Percentiles rank a stretch among this genome's conserved stretches.
These are phyloP conservation scores for Suhomyces ambrosiae DNA, from an alignment of 1,139 yeast species.

Conservation along the genomic window DNA sequence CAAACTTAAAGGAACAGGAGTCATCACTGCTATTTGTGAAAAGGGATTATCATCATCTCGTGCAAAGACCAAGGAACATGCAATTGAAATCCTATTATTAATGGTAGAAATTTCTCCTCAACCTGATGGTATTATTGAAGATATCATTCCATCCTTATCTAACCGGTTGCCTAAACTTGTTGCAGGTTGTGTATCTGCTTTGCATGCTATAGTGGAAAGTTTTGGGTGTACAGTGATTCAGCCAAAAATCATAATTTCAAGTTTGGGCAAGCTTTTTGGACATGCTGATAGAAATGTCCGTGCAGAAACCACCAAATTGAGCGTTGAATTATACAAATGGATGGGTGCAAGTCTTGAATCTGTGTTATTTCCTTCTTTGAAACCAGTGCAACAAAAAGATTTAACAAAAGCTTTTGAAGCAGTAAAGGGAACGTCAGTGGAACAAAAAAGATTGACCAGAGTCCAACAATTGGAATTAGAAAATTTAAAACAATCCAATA, in stretches of 20 bases:
- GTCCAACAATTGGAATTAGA: constrained; percentile 42
- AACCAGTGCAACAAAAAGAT: constrained; percentile 92
- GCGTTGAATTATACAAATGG: constrained; percentile 76
- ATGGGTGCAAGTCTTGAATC: constrained; percentile 67
- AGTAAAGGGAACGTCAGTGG: constrained; percentile 46
- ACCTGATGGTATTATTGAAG: constrained; percentile 69
- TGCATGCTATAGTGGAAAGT: constrained; percentile 55
- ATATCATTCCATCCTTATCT: constrained; percentile 59
- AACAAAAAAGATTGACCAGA: constrained; percentile 59
- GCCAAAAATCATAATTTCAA: constrained; percentile 61
- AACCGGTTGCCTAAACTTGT: constrained; percentile 80
- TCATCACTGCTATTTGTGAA: constrained; percentile 68
- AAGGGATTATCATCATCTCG: constrained; percentile 79
- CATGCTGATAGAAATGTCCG: constrained; percentile 91
- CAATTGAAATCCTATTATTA: constrained; percentile 62
- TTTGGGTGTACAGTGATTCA: constrained; percentile 73
- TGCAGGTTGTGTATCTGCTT: constrained; percentile 62
- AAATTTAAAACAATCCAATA: constrained; percentile 17
- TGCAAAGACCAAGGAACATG: constrained; percentile 68
- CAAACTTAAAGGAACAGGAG: constrained; percentile 38
- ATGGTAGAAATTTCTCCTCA: constrained; percentile 63
- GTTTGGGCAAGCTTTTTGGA: constrained; percentile 68
- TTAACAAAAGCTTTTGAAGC: constrained; percentile 67
- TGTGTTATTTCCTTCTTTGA: constrained; percentile 67
- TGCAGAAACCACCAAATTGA: constrained; percentile 69